Conservation (phyloP, 495 filamentous ascomycete species). For the Lophiostoma macrostomum region DNA sequence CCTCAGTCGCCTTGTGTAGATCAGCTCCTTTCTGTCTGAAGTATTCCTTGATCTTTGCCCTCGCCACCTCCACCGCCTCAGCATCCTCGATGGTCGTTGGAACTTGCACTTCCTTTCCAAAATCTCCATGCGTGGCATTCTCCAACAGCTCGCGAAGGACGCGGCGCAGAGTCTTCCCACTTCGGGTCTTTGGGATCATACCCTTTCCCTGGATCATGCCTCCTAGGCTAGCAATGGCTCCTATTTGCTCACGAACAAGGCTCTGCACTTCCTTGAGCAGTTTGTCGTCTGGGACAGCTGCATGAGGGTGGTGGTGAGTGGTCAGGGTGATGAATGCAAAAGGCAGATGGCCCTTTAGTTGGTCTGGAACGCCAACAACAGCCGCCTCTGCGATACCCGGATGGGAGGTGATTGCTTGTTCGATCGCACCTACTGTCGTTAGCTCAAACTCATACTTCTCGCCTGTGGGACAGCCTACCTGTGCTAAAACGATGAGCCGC, state of each 20-base stretch:
- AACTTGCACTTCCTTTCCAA: constrained; percentile 51
- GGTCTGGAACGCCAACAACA: constrained; percentile 80
- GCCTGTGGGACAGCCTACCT: constrained; percentile 48
- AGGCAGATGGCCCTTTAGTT: constrained; percentile 82
- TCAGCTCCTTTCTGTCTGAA: constrained; percentile 50
- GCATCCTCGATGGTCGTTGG: constrained; percentile 61
- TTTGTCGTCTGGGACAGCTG: constrained; percentile 46
- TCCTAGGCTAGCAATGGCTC: constrained; percentile 77
- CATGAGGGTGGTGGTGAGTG: constrained; percentile 46
- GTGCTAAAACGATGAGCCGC: constrained; percentile 90
- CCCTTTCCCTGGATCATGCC: constrained; percentile 79
- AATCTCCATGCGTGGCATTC: constrained; percentile 52
- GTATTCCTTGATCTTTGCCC: constrained; percentile 54
- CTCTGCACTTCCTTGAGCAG: constrained; percentile 60
- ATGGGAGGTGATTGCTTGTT: constrained; percentile 84
- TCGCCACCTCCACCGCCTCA: constrained; percentile 56
- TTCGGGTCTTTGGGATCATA: constrained; percentile 91
- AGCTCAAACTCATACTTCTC: neutral
- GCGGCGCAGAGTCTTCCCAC: constrained; percentile 80
- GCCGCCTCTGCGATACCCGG: constrained; percentile 74
- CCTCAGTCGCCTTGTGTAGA: constrained; percentile 51
- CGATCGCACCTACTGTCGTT: constrained; percentile 66
- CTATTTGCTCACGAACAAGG: constrained; percentile 76
- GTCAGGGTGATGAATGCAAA: constrained; percentile 78
- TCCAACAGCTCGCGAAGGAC: constrained; percentile 80